These are phyloP conservation scores for Aegle marmelos DNA, from an alignment of 345 rosid genomes.

Conservation along the genomic window DNA sequence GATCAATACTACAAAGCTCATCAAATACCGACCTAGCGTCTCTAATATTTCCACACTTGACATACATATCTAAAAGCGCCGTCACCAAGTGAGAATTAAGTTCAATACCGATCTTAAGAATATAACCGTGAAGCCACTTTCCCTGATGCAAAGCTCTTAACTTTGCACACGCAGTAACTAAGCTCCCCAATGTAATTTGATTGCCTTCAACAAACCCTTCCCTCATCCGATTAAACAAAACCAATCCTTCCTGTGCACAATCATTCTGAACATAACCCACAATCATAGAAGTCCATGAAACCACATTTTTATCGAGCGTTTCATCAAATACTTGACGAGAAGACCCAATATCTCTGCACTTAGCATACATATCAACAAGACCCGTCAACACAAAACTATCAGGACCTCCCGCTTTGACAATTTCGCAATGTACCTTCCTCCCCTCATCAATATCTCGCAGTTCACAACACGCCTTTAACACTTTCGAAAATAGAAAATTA, in stretches of 20 bases:
- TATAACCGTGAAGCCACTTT: slow-evolving; percentile 68
- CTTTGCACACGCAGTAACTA: slow-evolving; percentile 67
- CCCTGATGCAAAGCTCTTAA: slow-evolving; percentile 73
- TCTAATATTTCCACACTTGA: slow-evolving; percentile 59
- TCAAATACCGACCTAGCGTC: slow-evolving; percentile 57
- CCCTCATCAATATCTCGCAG: slow-evolving; percentile 48
- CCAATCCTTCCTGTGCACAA: slow-evolving; percentile 44
- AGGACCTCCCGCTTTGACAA: slow-evolving; percentile 47
- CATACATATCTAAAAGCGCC: slow-evolving; percentile 70
- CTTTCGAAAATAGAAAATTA: slow-evolving; percentile 50
- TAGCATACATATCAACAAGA: slow-evolving; percentile 81
- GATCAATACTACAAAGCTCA: slow-evolving; percentile 44
- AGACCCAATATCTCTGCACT: slow-evolving; percentile 47
- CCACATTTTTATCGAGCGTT: slow-evolving; percentile 44
- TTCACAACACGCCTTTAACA: slow-evolving; percentile 73
- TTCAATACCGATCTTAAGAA: slow-evolving; percentile 59
- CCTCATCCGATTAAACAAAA: slow-evolving; percentile 70
- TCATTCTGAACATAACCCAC: slow-evolving; percentile 75
- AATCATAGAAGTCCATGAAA: slow-evolving; percentile 88
- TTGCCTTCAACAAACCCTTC: slow-evolving; percentile 42
- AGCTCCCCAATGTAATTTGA: slow-evolving; percentile 60
- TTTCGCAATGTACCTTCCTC: slow-evolving; percentile 56
- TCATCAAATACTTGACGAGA: slow-evolving; percentile 49
- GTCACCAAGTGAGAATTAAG: slow-evolving; percentile 59
- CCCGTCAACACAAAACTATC: slow-evolving; percentile 65